Base-by-base conservation (phyloP, 2,329 filamentous ascomycete genomes). In the Cladosporium cucumerinum region DNA sequence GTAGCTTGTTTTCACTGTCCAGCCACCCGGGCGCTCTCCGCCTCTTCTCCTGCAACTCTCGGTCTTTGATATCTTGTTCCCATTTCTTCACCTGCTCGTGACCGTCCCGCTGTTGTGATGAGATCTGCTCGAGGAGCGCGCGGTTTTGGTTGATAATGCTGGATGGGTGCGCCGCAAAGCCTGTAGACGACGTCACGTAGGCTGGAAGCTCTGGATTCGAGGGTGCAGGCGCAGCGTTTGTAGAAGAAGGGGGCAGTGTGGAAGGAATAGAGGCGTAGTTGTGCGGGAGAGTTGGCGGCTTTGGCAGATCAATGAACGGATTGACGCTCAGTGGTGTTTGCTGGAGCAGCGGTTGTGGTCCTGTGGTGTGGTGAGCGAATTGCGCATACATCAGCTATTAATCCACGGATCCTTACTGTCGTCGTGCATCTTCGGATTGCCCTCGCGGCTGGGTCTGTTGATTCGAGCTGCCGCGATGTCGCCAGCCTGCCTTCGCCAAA, bases 301-400 rank as follows among this genome's bases (percentile, higher is more conserved):
- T 89, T 12, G 95, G 95, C 34, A 99, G 89, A 66, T 89, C 90
- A 72, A 98, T 87, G 81, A 97, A 97, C 28, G 95, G 95, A 3
- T 94, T 97, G 52, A 98, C 93, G 58, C 93, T 96, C 63, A 99
- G 82, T 32, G 95, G 93, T 48, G 98, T 88, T 80, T 99, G 95
- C 70, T 93, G 91, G 55, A 99, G 87, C 69, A 97, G 87, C 18
- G 90, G 91, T 79, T 97, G 93, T 18, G 92, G 88, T 68, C 78
- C 80, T 82, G 62, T 18, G 5, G 8, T 21, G 65, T 46, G 58
- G 61, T 43, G 52, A 57, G 61, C 32, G n/a, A 16, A 8, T 6
- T 23, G 21, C 2, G 8, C 21, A 51, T 25, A 48, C 16, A 12
- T 5, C 6, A 14, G 23, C 49, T 16, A 18, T 12, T 32, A 3